Percentiles rank a stretch among this genome's conserved stretches.
Conservation (phyloP, 2,329 filamentous ascomycete species). For the Colletotrichum sp. region DNA sequence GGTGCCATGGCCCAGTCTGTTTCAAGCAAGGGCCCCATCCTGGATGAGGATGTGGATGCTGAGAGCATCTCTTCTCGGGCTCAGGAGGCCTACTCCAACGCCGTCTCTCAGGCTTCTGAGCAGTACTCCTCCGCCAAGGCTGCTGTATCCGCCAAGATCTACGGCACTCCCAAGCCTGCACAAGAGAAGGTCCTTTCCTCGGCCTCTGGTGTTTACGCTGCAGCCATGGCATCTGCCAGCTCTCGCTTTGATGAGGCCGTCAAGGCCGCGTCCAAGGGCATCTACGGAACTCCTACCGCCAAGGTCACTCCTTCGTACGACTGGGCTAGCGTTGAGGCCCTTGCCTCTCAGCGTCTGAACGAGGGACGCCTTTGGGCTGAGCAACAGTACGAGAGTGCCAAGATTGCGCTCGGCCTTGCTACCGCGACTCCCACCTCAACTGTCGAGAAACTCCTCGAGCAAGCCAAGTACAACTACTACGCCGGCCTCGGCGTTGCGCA, state of each 20-base stretch:
- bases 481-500: slow-evolving; percentile 80
- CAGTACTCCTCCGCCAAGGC: slow-evolving; percentile 74
- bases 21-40: slow-evolving; percentile 50
- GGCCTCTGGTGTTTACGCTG: slow-evolving; percentile 71
- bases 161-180: slow-evolving; percentile 63
- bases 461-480: slow-evolving; percentile 73
- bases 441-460: slow-evolving; percentile 64
- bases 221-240: slow-evolving; percentile 67
- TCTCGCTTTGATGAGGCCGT: slow-evolving; percentile 61
- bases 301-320: slow-evolving; percentile 45
- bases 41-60: slow-evolving; percentile 50
- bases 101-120: slow-evolving; percentile 68
- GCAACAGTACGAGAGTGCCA: slow-evolving; percentile 72
- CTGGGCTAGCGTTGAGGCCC: slow-evolving; percentile 60
- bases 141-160: slow-evolving; percentile 69
- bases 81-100: slow-evolving; percentile 66
- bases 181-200: slow-evolving; percentile 74
- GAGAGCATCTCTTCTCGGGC: slow-evolving; percentile 49
- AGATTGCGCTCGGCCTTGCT: slow-evolving; percentile 66
- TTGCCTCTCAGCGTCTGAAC: slow-evolving; percentile 72
- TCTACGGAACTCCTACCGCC: slow-evolving; percentile 53
- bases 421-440: slow-evolving; percentile 61
- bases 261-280: slow-evolving; percentile 53
- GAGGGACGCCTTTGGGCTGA: slow-evolving; percentile 76
- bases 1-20: slow-evolving; percentile 58